These are phyloP conservation scores for Chaetomium tenue DNA, from an alignment of 495 filamentous ascomycete genomes.

Conservation along the genomic window DNA sequence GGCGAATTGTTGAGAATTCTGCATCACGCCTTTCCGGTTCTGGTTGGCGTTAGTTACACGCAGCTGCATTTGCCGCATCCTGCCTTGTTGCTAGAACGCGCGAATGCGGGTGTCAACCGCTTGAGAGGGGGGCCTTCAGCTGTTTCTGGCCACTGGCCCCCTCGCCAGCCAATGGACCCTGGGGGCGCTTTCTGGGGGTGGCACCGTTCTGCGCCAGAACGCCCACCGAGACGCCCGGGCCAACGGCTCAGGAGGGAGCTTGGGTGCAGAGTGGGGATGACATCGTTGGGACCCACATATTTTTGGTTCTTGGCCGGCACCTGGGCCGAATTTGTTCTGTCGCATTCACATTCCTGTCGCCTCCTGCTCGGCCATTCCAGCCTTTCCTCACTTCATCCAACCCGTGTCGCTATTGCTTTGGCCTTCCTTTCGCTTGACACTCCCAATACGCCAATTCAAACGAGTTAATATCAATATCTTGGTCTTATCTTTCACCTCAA, in stretches of 20 bases:
- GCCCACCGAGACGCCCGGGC: conserved; percentile 10
- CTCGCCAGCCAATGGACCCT: neutral
- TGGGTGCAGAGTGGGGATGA: conserved; percentile 18
- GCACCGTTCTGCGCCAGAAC: neutral
- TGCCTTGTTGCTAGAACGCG: neutral
- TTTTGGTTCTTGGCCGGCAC: neutral
- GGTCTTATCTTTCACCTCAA: neutral
- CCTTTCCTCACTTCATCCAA: neutral
- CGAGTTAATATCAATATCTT: neutral
- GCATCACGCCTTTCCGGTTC: conserved; percentile 5
- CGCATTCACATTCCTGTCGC: neutral
- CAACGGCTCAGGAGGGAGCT: conserved; percentile 9
- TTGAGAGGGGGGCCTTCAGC: neutral
- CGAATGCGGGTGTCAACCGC: neutral
- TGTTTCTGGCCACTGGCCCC: neutral
- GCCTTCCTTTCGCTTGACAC: neutral
- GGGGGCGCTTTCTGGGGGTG: conserved; percentile 1
- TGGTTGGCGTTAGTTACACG: neutral
- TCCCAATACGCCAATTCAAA: neutral
- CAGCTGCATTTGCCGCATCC: conserved; percentile 2
- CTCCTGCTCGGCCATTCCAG: conserved; percentile 5
- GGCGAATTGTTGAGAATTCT: conserved; percentile 12
- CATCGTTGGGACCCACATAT: conserved; percentile 20
- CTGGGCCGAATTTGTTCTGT: conserved; percentile 8
- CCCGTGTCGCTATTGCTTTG: neutral